Evolutionary conservation across 2,329 filamentous ascomycete genomes (phyloP).

Genomic region (Periglandula ipomoeae): DNA sequence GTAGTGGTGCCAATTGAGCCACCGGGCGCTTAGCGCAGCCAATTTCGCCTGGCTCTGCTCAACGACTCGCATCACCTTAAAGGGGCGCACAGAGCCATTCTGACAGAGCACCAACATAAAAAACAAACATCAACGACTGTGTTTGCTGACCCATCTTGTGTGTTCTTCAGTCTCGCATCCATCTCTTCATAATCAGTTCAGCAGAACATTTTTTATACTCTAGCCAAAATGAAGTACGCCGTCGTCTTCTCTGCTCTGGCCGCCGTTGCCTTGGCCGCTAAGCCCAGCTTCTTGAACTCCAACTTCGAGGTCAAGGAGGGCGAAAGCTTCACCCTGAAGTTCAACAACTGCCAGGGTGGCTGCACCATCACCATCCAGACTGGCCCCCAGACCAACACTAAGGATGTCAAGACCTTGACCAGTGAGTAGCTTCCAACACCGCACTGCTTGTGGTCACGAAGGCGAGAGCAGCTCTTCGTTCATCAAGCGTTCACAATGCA

Average conservation of each 20-base stretch:
- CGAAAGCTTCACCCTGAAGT: slow-evolving; percentile 23
- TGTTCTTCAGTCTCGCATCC: not conserved
- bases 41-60: not conserved
- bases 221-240: slow-evolving; percentile 27
- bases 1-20: not conserved
- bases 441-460: too few relatives aligned
- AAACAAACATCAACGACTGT: not conserved
- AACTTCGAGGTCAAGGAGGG: slow-evolving; percentile 19
- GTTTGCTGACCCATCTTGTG: not conserved
- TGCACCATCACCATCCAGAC: slow-evolving; percentile 28
- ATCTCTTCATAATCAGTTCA: not conserved
- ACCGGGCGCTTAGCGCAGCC: not conserved
- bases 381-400: slow-evolving; percentile 19
- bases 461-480: too few relatives aligned
- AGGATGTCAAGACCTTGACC: slow-evolving; percentile 21
- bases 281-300: slow-evolving; percentile 24
- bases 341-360: slow-evolving; percentile 20
- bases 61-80: not conserved
- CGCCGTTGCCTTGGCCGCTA: slow-evolving; percentile 18
- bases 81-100: not conserved
- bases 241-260: slow-evolving; percentile 20
- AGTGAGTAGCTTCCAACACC: slow-evolving; percentile 16
- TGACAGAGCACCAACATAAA: not conserved
- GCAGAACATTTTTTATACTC: not conserved
- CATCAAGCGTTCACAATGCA: too few relatives aligned